phyloP scores from a whole-genome alignment of 2,329 filamentous ascomycete genomes.

The Colletotrichum camelliae region DNA sequence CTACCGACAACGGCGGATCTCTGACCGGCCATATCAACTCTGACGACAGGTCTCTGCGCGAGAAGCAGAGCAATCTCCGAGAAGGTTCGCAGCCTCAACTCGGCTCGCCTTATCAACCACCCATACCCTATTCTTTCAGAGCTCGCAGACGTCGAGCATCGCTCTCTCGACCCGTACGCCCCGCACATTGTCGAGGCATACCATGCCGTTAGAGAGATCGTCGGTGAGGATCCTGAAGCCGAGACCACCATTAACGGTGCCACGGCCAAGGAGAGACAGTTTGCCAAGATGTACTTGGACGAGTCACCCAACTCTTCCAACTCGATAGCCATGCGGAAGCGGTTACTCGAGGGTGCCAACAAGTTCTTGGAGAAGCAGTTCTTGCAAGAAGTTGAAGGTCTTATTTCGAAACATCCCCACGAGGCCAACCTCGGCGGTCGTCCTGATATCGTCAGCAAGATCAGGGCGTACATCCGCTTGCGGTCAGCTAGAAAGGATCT shows the following conservation, averaged over 20 bases:
- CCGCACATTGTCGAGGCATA: slow-evolving; percentile 84
- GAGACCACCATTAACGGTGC: slow-evolving; percentile 65
- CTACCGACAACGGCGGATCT: slow-evolving; percentile 51
- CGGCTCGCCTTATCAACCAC: slow-evolving; percentile 67
- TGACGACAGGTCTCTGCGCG: slow-evolving; percentile 78
- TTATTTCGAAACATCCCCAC: slow-evolving; percentile 82
- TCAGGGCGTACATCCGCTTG: slow-evolving; percentile 89
- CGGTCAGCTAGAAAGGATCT: slow-evolving; percentile 82
- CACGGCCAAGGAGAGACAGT: slow-evolving; percentile 77
- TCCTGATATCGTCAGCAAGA: slow-evolving; percentile 86
- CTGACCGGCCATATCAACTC: slow-evolving; percentile 56
- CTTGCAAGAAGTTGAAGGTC: slow-evolving; percentile 75
- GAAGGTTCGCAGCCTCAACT: slow-evolving; percentile 80
- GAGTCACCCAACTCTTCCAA: slow-evolving; percentile 69
- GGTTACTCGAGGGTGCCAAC: slow-evolving; percentile 81
- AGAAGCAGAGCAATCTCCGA: slow-evolving; percentile 85
- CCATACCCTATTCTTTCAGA: slow-evolving; percentile 78
- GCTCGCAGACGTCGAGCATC: slow-evolving; percentile 76
- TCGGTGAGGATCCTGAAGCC: slow-evolving; percentile 70
- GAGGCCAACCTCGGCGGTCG: slow-evolving; percentile 90
- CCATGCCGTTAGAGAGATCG: slow-evolving; percentile 78
- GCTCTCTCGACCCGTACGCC: slow-evolving; percentile 73
- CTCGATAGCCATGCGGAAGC: slow-evolving; percentile 73
- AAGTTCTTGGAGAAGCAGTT: slow-evolving; percentile 83
- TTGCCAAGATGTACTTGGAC: slow-evolving; percentile 77